A percentile compares a stretch with the other conserved stretches of the same genome.
Evolutionary conservation across 2,329 filamentous ascomycete genomes (phyloP).

Genomic region (Nothomitra cinnamomea): DNA sequence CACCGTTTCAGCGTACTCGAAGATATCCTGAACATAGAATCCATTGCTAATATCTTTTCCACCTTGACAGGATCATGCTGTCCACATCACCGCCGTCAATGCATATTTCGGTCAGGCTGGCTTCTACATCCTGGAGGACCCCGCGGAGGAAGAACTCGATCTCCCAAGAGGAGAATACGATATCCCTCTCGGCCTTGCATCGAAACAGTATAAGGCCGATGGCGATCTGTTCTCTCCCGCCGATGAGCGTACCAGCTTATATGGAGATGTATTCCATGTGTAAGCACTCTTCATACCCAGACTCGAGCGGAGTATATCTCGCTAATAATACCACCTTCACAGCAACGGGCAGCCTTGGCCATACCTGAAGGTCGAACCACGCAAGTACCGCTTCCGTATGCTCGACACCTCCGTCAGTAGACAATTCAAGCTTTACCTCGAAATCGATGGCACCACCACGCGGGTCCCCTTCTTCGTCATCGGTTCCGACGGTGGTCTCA

Average conservation of each 20-base stretch:
- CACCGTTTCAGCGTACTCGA: conserved; percentile 8
- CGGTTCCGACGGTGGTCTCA: conserved; percentile 35
- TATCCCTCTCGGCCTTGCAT: conserved; percentile 31
- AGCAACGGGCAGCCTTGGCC: conserved; percentile 41
- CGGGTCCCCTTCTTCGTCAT: conserved; percentile 34
- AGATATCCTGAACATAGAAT: not conserved
- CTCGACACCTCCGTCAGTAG: conserved; percentile 33
- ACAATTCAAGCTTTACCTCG: conserved; percentile 32
- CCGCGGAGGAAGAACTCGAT: conserved; percentile 29
- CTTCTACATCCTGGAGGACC: conserved; percentile 36
- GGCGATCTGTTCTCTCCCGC: conserved; percentile 31
- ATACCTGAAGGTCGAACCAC: conserved; percentile 38
- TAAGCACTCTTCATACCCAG: not conserved
- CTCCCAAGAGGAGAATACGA: conserved; percentile 37
- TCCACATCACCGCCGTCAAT: conserved; percentile 31
- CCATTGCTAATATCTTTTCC: conserved; percentile 4
- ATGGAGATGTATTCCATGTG: conserved; percentile 39
- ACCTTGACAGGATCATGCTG: conserved; percentile 21
- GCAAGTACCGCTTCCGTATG: conserved; percentile 41
- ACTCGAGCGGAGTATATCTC: too few relatives aligned
- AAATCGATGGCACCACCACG: conserved; percentile 17
- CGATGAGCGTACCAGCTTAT: conserved; percentile 30
- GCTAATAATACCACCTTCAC: not conserved
- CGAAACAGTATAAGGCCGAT: conserved; percentile 35
- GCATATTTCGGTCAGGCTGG: conserved; percentile 40